Percentiles rank a stretch among this genome's conserved stretches.
These are phyloP conservation scores for Wickerhamiella parazyma DNA, from an alignment of 805 yeast species.

Conservation along the genomic window DNA sequence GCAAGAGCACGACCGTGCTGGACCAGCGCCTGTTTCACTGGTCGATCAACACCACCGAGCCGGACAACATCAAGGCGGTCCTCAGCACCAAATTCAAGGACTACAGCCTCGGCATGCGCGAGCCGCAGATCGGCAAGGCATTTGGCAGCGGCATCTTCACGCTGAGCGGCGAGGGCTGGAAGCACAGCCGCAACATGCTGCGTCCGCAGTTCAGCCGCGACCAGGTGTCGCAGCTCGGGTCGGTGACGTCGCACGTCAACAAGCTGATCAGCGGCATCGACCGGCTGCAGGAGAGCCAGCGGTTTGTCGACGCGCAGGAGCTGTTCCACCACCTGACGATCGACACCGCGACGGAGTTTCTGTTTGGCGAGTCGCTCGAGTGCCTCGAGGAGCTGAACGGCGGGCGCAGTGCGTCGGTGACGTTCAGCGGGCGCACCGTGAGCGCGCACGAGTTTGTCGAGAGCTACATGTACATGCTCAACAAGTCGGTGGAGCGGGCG, in stretches of 20 bases:
- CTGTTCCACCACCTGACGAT: conserved; percentile 23
- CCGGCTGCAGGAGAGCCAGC: neutral
- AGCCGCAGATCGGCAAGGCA: conserved; percentile 16
- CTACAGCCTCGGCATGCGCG: conserved; percentile 21
- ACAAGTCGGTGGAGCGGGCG: conserved; percentile 13
- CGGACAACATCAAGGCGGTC: conserved; percentile 24
- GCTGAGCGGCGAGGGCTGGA: conserved; percentile 25
- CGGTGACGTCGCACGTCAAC: conserved; percentile 13
- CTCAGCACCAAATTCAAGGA: conserved; percentile 25
- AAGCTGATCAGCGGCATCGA: conserved; percentile 13
- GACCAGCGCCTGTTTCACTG: conserved; percentile 27
- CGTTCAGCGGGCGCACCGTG: conserved; percentile 12
- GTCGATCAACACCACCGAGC: conserved; percentile 20
- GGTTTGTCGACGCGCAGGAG: conserved; percentile 21
- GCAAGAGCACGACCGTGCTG: neutral
- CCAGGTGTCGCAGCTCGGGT: conserved; percentile 12
- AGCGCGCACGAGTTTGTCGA: conserved; percentile 16
- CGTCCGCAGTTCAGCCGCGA: conserved; percentile 20
- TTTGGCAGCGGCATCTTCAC: conserved; percentile 26
- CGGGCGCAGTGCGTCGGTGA: conserved; percentile 5
- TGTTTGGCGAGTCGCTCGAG: conserved; percentile 24
- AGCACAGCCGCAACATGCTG: conserved; percentile 24
- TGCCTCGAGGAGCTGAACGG: conserved; percentile 13
- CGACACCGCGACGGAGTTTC: conserved; percentile 27
- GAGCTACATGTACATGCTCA: conserved; percentile 19